Evolutionary conservation across 176 grass and related monocot genomes (phyloP).

Genomic region (Ananas comosus): DNA sequence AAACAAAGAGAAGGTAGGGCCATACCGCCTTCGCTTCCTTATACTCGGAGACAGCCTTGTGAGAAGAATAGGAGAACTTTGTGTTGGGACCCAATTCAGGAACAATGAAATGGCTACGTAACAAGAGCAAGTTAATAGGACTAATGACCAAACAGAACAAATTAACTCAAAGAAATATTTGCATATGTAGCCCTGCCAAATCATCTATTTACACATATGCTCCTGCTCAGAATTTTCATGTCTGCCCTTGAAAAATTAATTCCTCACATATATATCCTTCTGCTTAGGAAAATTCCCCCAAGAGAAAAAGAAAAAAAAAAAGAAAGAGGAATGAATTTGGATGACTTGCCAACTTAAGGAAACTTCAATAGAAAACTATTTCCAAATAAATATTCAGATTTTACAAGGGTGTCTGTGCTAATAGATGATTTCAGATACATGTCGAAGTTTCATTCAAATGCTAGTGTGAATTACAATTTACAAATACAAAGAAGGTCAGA

Average conservation of each 20-base stretch:
- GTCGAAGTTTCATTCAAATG: neutral
- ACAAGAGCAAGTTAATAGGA: conserved; percentile 13
- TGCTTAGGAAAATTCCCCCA: no score
- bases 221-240: neutral
- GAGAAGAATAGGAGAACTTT: conserved; percentile 86
- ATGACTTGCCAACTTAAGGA: no score
- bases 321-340: no score
- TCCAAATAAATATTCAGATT: no score
- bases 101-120: conserved; percentile 86
- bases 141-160: conserved; percentile 12
- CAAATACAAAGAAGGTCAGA: conserved; percentile 11
- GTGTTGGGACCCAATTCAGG: conserved; percentile 74
- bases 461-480: neutral
- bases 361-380: no score
- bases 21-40: conserved; percentile 96
- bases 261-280: no score
- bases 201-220: no score
- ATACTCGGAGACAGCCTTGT: conserved; percentile 92
- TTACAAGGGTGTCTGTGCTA: no score
- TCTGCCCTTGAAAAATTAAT: neutral
- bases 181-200: no score
- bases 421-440: no score
- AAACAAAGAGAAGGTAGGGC: neutral
- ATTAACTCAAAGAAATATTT: neutral
- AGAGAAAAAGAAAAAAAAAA: no score